A percentile compares a stretch with the other conserved stretches of the same genome.
Evolutionary conservation across 371 early-diverging fungal genomes (phyloP).

Genomic region (Mucor lusitanicus): DNA sequence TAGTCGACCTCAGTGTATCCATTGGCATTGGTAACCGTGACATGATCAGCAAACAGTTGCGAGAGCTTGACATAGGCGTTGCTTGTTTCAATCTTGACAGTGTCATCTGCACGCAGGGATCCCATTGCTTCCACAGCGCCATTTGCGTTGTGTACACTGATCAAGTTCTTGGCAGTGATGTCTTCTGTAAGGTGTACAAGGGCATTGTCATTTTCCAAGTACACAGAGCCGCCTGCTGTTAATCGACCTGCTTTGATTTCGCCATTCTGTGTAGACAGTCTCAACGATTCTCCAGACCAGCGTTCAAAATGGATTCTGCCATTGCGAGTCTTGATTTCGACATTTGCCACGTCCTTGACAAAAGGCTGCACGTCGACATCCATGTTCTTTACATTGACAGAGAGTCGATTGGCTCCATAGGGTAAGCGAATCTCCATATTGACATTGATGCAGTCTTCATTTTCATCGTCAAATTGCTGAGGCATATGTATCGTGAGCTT

Average conservation of each 20-base stretch:
- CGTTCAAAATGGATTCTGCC: not conserved
- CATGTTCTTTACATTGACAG: conserved; percentile 1
- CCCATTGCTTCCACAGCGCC: conserved; percentile 2
- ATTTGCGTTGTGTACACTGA: conserved; percentile 5
- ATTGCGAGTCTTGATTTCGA: conserved; percentile 11
- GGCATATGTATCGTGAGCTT: conserved; percentile 4
- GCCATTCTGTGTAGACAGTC: conserved; percentile 4
- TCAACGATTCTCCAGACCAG: conserved; percentile 12
- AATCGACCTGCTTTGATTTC: conserved; percentile 3
- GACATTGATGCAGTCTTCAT: conserved; percentile 11
- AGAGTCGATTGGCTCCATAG: not conserved
- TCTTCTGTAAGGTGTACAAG: not conserved
- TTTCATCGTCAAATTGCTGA: not conserved
- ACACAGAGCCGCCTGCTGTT: not conserved
- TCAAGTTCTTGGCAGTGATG: conserved; percentile 1
- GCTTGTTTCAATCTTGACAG: conserved; percentile 2
- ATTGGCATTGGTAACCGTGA: conserved; percentile 8
- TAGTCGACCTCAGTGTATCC: not conserved
- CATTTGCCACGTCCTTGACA: not conserved
- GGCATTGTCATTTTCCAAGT: conserved; percentile 9
- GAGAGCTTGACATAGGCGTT: conserved; percentile 4
- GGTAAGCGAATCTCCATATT: conserved; percentile 19
- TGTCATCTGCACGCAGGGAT: conserved; percentile 6
- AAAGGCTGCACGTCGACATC: conserved; percentile 16
- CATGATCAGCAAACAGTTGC: not conserved